These are phyloP conservation scores for Trifolium repens DNA, from an alignment of 306 rosid species.

Conservation along the genomic window DNA sequence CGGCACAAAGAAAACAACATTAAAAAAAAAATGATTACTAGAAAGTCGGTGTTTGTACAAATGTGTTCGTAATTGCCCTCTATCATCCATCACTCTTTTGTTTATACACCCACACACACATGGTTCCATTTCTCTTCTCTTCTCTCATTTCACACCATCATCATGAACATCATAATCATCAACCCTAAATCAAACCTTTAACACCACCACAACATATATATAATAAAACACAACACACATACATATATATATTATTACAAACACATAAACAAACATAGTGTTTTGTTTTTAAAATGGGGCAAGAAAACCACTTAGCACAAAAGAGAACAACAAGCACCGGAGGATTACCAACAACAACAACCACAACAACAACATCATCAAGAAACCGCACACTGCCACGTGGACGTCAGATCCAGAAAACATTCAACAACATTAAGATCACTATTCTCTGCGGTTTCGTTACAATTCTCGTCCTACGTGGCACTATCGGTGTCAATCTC, in stretches of 20 bases:
- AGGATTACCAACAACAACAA: not conserved
- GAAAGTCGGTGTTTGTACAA: not conserved
- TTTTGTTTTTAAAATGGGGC: not conserved
- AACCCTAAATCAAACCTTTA: not conserved
- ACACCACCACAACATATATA: not conserved
- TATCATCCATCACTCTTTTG: not conserved
- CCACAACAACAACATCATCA: constrained; percentile 14
- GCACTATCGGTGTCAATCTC: constrained; percentile 76
- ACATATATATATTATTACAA: not conserved
- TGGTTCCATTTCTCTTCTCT: not conserved
- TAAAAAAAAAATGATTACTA: not conserved
- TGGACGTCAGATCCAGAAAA: constrained; percentile 84
- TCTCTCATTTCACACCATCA: not conserved
- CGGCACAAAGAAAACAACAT: not conserved
- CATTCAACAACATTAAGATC: constrained; percentile 84
- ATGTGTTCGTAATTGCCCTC: not conserved
- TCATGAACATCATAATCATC: not conserved
- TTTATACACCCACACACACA: not conserved
- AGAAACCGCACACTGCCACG: constrained; percentile 54
- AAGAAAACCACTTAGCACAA: constrained; percentile 7
- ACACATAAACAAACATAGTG: not conserved
- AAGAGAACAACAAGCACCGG: constrained; percentile 2
- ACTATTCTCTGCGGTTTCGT: constrained; percentile 78
- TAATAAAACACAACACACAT: not conserved
- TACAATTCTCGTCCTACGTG: constrained; percentile 81